Evolutionary conservation across 331 rosid species (phyloP).

Genomic region (Dryas integrifolia): DNA sequence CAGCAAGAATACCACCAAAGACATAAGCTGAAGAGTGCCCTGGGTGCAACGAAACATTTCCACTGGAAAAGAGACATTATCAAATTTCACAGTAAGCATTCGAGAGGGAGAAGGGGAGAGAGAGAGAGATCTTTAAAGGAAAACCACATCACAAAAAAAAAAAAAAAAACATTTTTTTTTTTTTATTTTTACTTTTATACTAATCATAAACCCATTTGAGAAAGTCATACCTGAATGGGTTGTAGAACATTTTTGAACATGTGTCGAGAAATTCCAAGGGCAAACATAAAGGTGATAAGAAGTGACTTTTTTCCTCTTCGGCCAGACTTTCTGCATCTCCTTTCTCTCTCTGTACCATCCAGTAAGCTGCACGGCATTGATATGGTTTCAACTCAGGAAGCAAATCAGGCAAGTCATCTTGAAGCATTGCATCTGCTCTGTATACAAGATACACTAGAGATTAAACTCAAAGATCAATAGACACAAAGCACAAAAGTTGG

Average conservation of each 20-base stretch:
- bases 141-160: conserved; percentile 11
- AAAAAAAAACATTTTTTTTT: background rate
- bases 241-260: conserved; percentile 65
- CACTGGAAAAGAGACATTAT: conserved; percentile 52
- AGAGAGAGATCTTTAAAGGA: background rate
- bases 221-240: conserved; percentile 77
- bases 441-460: conserved; percentile 29
- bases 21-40: conserved; percentile 57
- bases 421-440: conserved; percentile 73
- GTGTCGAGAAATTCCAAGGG: conserved; percentile 65
- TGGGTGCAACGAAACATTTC: conserved; percentile 66
- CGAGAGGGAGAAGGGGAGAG: background rate
- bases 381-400: conserved; percentile 88
- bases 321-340: conserved; percentile 40
- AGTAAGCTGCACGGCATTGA: conserved; percentile 89
- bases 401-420: conserved; percentile 67
- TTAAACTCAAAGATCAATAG: conserved; percentile 6
- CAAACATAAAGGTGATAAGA: conserved; percentile 72
- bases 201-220: conserved; percentile 15
- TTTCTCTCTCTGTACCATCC: conserved; percentile 91
- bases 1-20: conserved; percentile 95
- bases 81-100: conserved; percentile 36
- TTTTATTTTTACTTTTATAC: background rate
- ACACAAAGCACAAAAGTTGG: conserved; percentile 13
- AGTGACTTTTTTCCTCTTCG: conserved; percentile 43